Evolutionary conservation across 306 rosid genomes (phyloP), one percentile per base, ranked within the genome.

Genomic region (Casuarina glauca): DNA sequence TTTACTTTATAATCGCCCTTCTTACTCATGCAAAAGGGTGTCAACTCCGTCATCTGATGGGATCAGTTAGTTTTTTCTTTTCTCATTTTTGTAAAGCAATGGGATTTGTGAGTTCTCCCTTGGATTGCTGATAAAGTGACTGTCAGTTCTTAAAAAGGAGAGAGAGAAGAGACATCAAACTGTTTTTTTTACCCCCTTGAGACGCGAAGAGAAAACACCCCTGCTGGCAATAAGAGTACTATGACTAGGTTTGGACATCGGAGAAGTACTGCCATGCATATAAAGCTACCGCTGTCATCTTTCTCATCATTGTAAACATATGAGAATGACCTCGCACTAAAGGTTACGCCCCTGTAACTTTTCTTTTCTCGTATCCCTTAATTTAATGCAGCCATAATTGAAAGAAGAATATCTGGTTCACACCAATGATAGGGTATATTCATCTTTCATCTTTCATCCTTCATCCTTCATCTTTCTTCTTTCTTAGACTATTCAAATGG

Each of bases 291-390:
- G 72, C 53, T 74, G 72, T 67, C 82, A 81, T 81, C 74, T 77
- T 72, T 78, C 49, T 77, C 79, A 74, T 85, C 86, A 74, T 84
- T 81, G 82, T 73, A 85, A 81, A 72, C 77, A 52, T 75, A 82
- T 80, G 84, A 80, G 75, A 76, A 54, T 64, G 78, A 67, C 76
- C 74, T 76, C 20, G 73, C 81, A 78, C 75, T 74, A 43, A 86
- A 86, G 79, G 32, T 26, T 26, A 26, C 0, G 32, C 32, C 32
- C 32, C 32, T 26, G 32, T 26, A 26, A 26, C 32, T 26, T 26
- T 26, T 26, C 32, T 26, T 26, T 26, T 26, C 32, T 26, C 32
- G 32, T 26, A 26, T 26, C 6, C 42, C 52, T 76, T 79, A 67
- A 12, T 35, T 49, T 51, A 72, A 71, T 75, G 76, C 81, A 84